phyloP scores from a whole-genome alignment of 768 basidiomycete species.

The Suillus bovinus region DNA sequence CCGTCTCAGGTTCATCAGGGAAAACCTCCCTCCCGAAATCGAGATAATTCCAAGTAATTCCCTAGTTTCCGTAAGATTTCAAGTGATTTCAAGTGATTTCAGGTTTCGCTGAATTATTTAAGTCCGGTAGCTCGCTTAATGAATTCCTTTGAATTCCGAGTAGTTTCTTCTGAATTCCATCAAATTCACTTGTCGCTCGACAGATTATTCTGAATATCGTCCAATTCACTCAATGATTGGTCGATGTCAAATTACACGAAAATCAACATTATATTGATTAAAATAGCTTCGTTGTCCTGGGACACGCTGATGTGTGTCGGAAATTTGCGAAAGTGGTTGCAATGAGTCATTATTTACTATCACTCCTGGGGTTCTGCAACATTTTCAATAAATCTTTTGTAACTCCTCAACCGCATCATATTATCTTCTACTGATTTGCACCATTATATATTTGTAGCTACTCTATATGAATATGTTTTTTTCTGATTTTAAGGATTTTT shows the following conservation, averaged over 20 bases:
- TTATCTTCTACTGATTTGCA: too few relatives aligned
- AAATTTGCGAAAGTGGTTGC: too few relatives aligned
- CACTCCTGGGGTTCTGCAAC: too few relatives aligned
- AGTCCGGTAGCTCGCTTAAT: not conserved
- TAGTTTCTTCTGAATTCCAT: not conserved
- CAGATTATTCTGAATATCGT: not conserved
- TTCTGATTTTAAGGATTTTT: too few relatives aligned
- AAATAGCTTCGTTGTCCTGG: too few relatives aligned
- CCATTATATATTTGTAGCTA: too few relatives aligned
- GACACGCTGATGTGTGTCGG: too few relatives aligned
- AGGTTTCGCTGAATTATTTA: not conserved
- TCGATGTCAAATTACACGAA: not conserved
- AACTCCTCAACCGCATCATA: too few relatives aligned
- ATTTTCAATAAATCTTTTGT: too few relatives aligned
- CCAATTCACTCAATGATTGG: not conserved
- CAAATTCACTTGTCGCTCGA: too few relatives aligned
- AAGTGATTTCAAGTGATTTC: not conserved
- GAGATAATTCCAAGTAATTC: not conserved
- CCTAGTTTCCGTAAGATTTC: not conserved
- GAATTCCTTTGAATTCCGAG: not conserved
- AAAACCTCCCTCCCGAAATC: slow-evolving; percentile 27
- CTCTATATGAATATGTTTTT: too few relatives aligned
- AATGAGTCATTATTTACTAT: too few relatives aligned
- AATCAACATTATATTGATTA: not conserved
- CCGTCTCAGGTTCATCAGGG: not conserved